Conservation (phyloP, 2,329 filamentous ascomycete genomes). For the Penicillium frequentans region DNA sequence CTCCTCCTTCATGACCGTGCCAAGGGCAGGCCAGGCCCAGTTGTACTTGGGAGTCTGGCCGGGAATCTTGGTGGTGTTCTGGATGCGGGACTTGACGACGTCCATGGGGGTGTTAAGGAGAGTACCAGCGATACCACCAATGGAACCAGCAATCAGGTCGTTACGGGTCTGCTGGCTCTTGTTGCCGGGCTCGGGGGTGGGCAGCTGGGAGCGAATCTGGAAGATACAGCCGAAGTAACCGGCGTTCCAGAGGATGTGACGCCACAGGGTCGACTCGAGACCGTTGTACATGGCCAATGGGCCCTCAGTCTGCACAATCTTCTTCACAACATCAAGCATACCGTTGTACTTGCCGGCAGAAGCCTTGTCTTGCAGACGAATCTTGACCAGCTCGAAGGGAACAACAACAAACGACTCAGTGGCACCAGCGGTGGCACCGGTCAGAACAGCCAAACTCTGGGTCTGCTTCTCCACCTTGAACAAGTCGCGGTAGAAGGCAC, state of each 20-base stretch:
- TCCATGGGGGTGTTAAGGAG: constrained; percentile 94
- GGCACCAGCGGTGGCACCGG: constrained; percentile 89
- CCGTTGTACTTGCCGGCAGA: constrained; percentile 72
- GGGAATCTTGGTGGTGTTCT: constrained; percentile 84
- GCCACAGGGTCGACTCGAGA: constrained; percentile 94
- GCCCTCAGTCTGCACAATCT: constrained; percentile 80
- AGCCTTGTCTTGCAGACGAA: constrained; percentile 92
- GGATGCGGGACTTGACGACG: constrained; percentile 96
- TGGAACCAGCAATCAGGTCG: constrained; percentile 79
- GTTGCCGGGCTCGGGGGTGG: constrained; percentile 66
- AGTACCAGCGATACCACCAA: constrained; percentile 89
- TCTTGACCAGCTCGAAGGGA: constrained; percentile 98
- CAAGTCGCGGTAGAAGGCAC: constrained; percentile 82
- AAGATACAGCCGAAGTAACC: constrained; percentile 99
- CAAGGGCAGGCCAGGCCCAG: constrained; percentile 90
- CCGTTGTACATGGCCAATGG: constrained; percentile 91
- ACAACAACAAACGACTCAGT: constrained; percentile 97
- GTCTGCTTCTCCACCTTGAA: constrained; percentile 88
- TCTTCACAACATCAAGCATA: constrained; percentile 54
- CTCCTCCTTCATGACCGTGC: constrained; percentile 88
- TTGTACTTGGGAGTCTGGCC: constrained; percentile 92
- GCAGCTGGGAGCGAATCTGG: constrained; percentile 85
- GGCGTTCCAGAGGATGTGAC: constrained; percentile 90
- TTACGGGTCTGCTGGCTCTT: constrained; percentile 82
- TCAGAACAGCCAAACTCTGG: constrained; percentile 87